phyloP scores from a whole-genome alignment of 106 monocot genomes.

The Gastrodia elata region DNA sequence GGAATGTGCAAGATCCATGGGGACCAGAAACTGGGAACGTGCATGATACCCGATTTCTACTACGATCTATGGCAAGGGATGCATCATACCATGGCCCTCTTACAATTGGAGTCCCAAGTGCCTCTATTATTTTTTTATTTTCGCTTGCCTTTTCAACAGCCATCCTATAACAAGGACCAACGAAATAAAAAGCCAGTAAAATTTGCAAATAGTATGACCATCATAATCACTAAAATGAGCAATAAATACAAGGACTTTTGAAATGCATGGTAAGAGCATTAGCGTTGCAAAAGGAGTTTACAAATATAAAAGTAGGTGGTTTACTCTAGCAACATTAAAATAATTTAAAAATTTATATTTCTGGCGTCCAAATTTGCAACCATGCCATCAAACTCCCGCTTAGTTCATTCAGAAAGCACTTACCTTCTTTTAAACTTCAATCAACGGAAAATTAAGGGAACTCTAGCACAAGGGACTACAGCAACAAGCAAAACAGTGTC shows the following conservation, averaged over 20 bases:
- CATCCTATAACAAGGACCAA: slow-evolving; percentile 37
- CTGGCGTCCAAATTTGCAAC: no score
- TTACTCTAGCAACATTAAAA: background rate
- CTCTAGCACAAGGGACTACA: no score
- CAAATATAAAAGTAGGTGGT: background rate
- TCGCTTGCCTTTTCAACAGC: slow-evolving; percentile 86
- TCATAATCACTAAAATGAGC: background rate
- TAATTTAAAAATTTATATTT: no score
- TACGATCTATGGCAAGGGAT: slow-evolving; percentile 70
- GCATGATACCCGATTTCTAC: slow-evolving; percentile 76
- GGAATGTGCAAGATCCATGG: slow-evolving; percentile 67
- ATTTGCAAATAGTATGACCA: background rate
- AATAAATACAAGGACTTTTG: background rate
- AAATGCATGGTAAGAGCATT: background rate
- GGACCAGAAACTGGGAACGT: slow-evolving; percentile 93
- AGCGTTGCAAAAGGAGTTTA: background rate
- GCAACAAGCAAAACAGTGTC: no score
- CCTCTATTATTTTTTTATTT: slow-evolving; percentile 57
- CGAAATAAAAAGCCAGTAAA: background rate
- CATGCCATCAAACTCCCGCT: no score
- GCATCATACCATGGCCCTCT: slow-evolving; percentile 97
- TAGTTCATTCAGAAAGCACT: no score
- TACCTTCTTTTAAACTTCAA: no score
- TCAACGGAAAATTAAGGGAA: no score
- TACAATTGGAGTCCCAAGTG: slow-evolving; percentile 76